Evolutionary conservation across 257 asterid species (phyloP), one percentile per base, ranked within the genome.

Genomic region (Buddleja alternifolia): DNA sequence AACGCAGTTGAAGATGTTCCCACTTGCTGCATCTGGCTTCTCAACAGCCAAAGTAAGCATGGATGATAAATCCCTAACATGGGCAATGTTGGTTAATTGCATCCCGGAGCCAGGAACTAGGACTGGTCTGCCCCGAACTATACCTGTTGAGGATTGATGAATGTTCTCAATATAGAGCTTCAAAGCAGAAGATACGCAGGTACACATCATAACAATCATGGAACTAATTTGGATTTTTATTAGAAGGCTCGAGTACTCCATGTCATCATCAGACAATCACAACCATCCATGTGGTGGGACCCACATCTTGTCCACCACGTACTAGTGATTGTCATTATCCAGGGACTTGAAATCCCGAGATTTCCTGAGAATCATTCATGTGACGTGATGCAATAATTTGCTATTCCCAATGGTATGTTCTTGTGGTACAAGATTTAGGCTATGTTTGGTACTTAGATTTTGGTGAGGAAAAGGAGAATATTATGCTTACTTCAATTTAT

Each of bases 71-170:
- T 90, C 98, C 65, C 92, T 84, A 58, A 85, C 98, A 53, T 93
- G 98, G 29, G 96, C 59, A 29, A 90, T 93, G 74, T 93, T 93
- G 12, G 96, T 93, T 66, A 93, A 74, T 73, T 93, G 96, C 92
- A 88, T 82, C 66, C 98, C 97, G 0, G 98, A 90, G 32, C 97
- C 96, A 12, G 98, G 98, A 61, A 93, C 86, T 34, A 77, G 87
- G 44, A 93, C 75, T 0, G 97, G 92, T 63, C 94, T 83, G 63
- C 95, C 90, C 25, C 98, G 82, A 53, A 88, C 96, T 58, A 93
- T 86, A 58, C 98, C 96, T 93, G 83, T 51, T 52, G 53, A 42
- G 67, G 51, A 41, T 61, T 8, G 34, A 73, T 12, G 8, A 56
- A 48, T 23, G 24, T 11, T 29, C 20, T 70, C 34, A 69, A 24